Evolutionary conservation across 2,329 filamentous ascomycete species (phyloP).

Genomic region (Cercospora citrullina): DNA sequence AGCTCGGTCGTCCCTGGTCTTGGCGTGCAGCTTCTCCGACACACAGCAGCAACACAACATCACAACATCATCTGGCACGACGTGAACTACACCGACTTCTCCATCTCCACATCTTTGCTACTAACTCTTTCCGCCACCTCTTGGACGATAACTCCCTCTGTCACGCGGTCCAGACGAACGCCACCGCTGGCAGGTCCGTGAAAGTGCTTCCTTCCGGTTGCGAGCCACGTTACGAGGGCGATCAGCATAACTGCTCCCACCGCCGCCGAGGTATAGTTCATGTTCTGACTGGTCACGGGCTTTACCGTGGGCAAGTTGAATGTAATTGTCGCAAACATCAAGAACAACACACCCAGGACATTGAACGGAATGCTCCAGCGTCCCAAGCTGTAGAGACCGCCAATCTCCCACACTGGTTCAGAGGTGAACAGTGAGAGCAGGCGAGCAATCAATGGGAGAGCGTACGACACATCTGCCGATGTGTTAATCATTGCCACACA

Average conservation of each 20-base stretch:
- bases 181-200: constrained; percentile 46
- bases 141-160: not conserved
- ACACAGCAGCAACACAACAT: not conserved
- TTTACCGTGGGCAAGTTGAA: constrained; percentile 57
- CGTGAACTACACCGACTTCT: not conserved
- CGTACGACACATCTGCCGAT: constrained; percentile 53
- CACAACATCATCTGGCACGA: not conserved
- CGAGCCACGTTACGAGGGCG: constrained; percentile 54
- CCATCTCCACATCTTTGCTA: not conserved
- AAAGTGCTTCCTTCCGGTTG: constrained; percentile 53
- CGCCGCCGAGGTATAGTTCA: constrained; percentile 60
- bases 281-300: constrained; percentile 56
- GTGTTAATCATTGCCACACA: not conserved
- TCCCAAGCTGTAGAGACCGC: constrained; percentile 49
- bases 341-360: constrained; percentile 52
- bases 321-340: constrained; percentile 56
- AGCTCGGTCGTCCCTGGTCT: constrained; percentile 1
- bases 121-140: not conserved
- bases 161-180: not conserved
- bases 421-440: constrained; percentile 49
- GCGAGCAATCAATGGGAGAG: constrained; percentile 55
- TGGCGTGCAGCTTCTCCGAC: not conserved
- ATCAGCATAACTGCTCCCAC: constrained; percentile 57
- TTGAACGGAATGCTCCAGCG: constrained; percentile 50
- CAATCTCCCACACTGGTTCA: constrained; percentile 37